Evolutionary conservation across 2,329 filamentous ascomycete species (phyloP).

Genomic region (Bipolaris victoriae): DNA sequence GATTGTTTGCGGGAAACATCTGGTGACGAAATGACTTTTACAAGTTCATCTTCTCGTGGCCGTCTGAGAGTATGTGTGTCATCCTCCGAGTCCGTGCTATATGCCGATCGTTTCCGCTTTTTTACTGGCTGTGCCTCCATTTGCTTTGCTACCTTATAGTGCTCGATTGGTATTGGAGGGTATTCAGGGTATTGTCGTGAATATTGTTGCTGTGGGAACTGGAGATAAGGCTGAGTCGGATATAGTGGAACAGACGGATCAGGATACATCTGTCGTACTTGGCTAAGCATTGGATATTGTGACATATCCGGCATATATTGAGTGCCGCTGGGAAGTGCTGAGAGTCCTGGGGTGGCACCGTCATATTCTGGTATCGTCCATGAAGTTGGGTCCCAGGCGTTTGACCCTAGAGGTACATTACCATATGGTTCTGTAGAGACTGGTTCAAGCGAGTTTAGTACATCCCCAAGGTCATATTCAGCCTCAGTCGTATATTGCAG

Average conservation of each 20-base stretch:
- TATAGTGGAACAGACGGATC: constrained; percentile 5
- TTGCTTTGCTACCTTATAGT: background rate
- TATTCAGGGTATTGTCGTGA: constrained; percentile 4
- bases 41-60: background rate
- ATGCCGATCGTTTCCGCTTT: constrained; percentile 8
- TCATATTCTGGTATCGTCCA: background rate
- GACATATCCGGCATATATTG: background rate
- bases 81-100: constrained; percentile 10
- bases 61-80: constrained; percentile 7
- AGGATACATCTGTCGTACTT: constrained; percentile 5
- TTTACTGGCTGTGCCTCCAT: background rate
- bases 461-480: background rate
- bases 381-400: background rate
- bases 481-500: background rate
- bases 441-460: background rate
- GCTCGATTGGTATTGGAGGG: background rate
- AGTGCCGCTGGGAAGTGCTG: constrained; percentile 10
- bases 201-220: background rate
- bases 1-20: constrained; percentile 12
- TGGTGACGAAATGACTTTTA: background rate
- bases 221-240: constrained; percentile 9
- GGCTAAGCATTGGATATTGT: background rate
- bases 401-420: background rate
- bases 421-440: background rate
- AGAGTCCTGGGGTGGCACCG: constrained; percentile 11